Percentiles rank a stretch among this genome's conserved stretches.
These are phyloP conservation scores for Ambrosia trifida DNA, from an alignment of 129 eudicot genomes.

Conservation along the genomic window DNA sequence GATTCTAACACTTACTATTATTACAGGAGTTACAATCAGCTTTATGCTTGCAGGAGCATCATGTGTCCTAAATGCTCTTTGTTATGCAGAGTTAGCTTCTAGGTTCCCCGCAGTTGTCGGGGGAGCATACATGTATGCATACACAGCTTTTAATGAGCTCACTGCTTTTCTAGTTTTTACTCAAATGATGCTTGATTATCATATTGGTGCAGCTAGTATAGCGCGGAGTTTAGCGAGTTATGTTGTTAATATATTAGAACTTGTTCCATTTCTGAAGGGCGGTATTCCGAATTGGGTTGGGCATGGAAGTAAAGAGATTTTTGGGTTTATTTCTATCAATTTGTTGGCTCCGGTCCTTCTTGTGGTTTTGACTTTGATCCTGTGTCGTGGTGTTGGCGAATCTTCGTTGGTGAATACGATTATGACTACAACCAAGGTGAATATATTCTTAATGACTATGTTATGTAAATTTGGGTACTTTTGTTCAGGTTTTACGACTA, in stretches of 20 bases:
- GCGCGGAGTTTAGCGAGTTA: conserved; percentile 97
- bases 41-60: conserved; percentile 93
- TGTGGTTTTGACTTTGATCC: conserved; percentile 63
- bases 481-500: not conserved
- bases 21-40: conserved; percentile 90
- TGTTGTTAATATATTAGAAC: conserved; percentile 64
- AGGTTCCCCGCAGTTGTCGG: conserved; percentile 99
- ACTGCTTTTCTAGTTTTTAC: conserved; percentile 95
- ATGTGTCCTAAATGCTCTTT: conserved; percentile 90
- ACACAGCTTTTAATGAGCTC: conserved; percentile 96
- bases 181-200: conserved; percentile 96
- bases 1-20: not conserved
- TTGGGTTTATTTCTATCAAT: conserved; percentile 77
- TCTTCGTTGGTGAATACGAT: conserved; percentile 74
- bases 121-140: conserved; percentile 90
- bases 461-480: not conserved
- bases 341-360: conserved; percentile 85
- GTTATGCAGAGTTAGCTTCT: conserved; percentile 95
- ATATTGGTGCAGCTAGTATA: conserved; percentile 99
- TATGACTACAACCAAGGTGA: conserved; percentile 94
- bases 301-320: conserved; percentile 65
- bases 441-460: not conserved
- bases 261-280: conserved; percentile 59
- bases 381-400: conserved; percentile 86
- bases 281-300: conserved; percentile 92